Conservation (phyloP, 345 rosid genomes). For the Psidium guajava region DNA sequence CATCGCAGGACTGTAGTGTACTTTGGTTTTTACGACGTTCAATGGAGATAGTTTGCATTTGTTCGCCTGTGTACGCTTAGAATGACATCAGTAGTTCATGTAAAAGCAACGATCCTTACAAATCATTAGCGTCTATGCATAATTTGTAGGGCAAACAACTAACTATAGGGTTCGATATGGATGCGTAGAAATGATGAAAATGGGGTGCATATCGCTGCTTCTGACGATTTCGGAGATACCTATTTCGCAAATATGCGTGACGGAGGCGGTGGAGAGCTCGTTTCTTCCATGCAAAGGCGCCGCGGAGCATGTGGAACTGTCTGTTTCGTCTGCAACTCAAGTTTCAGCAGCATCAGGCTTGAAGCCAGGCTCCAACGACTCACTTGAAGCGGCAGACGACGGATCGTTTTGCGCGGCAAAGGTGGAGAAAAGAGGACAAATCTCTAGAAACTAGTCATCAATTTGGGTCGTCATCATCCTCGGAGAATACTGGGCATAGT, state of each 20-base stretch:
- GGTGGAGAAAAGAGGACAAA: not conserved
- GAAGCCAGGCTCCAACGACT: not conserved
- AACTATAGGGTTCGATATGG: not conserved
- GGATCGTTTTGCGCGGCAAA: not conserved
- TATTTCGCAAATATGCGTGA: slow-evolving; percentile 8
- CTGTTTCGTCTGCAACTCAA: not conserved
- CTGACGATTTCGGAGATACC: slow-evolving; percentile 14
- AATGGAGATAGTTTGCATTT: not conserved
- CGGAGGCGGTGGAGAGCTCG: slow-evolving; percentile 5
- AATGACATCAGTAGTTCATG: not conserved
- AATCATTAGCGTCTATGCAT: not conserved
- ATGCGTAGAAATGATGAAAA: slow-evolving; percentile 13
- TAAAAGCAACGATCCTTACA: not conserved
- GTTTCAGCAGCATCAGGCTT: not conserved
- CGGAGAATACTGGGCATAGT: not conserved
- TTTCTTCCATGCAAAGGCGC: not conserved
- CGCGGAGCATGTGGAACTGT: not conserved
- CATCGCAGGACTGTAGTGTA: not conserved
- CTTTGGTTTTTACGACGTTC: not conserved
- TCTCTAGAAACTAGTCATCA: not conserved
- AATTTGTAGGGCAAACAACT: not conserved
- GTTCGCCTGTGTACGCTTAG: not conserved
- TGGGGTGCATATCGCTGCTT: slow-evolving; percentile 19
- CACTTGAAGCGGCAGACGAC: not conserved
- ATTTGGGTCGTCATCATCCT: not conserved